Base-by-base conservation (phyloP, 345 rosid genomes). In the Ceriops decandra region DNA sequence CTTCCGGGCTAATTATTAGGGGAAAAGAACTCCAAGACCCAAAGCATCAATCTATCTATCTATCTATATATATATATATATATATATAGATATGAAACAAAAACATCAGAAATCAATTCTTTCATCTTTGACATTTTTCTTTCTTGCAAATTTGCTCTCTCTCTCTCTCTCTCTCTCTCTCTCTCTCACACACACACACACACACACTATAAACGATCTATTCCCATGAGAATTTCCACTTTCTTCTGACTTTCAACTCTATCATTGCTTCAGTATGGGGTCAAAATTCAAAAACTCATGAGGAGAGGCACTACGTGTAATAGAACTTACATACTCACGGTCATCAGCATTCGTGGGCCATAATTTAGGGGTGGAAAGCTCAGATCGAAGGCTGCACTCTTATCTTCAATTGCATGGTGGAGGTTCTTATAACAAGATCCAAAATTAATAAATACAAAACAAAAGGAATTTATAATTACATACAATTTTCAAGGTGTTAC, bases 211-310 rank as follows among this genome's bases (percentile, higher is more conserved):
- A 7, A 7, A 7, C 9, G 36, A 6, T 33, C 24, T 46, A 64
- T 33, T 1, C 36, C 36, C 6, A 33, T 33, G 35, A 46, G 35
- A 47, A 20, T 17, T 32, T 38, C 13, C 31, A 11, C 59, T 57
- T 68, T 68, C 46, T 63, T 68, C 59, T 52, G 73, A 59, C 73
- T 60, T 58, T 56, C 27, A 28, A 47, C 64, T 54, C 71, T 49
- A 68, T 57, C 65, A 63, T 74, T 58, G 52, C 73, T n/a, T 49
- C 69, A 68, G 64, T 68, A 74, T 74, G 57, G 62, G 60, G 24
- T 68, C 4, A 62, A 61, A 74, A 65, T 64, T 68, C 31, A 57
- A 64, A 31, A 5, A 30, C 28, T 59, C 59, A 57, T 21, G 31
- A 27, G 4, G 60, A 33, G 58, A 38, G 4, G 52, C 61, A 51